Evolutionary conservation across 306 rosid species (phyloP).

Genomic region (Alnus rubra): DNA sequence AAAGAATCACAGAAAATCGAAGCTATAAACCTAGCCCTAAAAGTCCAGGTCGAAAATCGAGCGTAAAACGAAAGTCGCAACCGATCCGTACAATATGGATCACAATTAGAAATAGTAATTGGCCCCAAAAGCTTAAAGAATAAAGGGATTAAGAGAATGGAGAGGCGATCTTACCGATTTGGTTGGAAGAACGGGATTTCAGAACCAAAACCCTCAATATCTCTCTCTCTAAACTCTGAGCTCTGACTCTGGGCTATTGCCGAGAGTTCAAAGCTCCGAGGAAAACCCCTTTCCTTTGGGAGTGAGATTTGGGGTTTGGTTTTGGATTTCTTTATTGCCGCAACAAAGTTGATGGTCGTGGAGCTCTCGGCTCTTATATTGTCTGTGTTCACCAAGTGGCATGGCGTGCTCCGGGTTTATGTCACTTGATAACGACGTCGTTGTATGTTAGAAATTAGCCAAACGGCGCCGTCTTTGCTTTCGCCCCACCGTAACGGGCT

Average conservation of each 20-base stretch:
- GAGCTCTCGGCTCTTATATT: neutral
- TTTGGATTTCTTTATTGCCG: neutral
- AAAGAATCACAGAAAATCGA: neutral
- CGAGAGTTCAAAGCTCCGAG: neutral
- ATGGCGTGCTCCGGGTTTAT: neutral
- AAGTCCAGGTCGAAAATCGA: neutral
- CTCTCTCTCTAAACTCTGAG: neutral
- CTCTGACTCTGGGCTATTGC: neutral
- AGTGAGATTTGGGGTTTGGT: neutral
- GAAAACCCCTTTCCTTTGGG: neutral
- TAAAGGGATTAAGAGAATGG: neutral
- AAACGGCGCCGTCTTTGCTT: neutral
- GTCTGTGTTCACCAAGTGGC: neutral
- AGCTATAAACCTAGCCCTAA: neutral
- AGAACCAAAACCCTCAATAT: neutral
- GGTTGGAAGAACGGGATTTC: neutral
- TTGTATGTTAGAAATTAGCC: neutral
- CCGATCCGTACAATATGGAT: neutral
- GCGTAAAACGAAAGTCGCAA: neutral
- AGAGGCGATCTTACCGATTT: constrained; percentile 6
- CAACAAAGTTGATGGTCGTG: neutral
- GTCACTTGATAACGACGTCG: neutral
- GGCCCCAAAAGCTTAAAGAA: neutral
- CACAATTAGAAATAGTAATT: neutral
- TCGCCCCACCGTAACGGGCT: no score